Evolutionary conservation across 345 rosid genomes (phyloP).

Genomic region (Psidium friedrichsthalianum): DNA sequence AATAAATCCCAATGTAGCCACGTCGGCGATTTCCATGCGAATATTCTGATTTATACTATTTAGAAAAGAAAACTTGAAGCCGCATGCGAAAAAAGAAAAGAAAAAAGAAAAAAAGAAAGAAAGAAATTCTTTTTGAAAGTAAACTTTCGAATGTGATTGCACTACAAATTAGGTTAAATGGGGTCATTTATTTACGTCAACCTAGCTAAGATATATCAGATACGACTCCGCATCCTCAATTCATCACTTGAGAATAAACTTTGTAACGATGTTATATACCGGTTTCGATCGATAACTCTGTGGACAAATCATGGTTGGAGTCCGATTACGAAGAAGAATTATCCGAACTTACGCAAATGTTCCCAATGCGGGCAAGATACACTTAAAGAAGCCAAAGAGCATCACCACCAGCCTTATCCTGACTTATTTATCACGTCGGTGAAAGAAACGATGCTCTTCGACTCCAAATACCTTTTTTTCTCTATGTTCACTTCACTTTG

Average conservation of each 20-base stretch:
- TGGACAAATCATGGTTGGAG: background rate
- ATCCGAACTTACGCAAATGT: background rate
- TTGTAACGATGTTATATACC: background rate
- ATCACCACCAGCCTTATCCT: background rate
- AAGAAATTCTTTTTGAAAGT: too few species aligned
- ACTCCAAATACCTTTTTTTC: background rate
- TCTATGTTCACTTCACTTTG: background rate
- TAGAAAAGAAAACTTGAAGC: too few species aligned
- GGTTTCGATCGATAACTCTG: fast-evolving
- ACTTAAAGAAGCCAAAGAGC: background rate
- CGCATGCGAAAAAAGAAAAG: too few species aligned
- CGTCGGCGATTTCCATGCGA: too few species aligned
- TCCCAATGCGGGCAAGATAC: background rate
- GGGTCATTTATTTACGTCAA: background rate
- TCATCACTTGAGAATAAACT: background rate
- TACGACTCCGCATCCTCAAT: background rate
- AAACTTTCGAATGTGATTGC: too few species aligned
- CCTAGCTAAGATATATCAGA: background rate
- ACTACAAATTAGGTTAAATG: background rate
- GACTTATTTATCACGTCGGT: background rate
- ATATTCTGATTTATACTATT: too few species aligned
- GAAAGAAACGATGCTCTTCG: background rate
- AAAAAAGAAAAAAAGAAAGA: too few species aligned
- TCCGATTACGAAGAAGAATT: background rate
- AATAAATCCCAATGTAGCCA: too few species aligned